phyloP scores from a whole-genome alignment of 208 protist species.

The Wallacemonas rigidus region DNA sequence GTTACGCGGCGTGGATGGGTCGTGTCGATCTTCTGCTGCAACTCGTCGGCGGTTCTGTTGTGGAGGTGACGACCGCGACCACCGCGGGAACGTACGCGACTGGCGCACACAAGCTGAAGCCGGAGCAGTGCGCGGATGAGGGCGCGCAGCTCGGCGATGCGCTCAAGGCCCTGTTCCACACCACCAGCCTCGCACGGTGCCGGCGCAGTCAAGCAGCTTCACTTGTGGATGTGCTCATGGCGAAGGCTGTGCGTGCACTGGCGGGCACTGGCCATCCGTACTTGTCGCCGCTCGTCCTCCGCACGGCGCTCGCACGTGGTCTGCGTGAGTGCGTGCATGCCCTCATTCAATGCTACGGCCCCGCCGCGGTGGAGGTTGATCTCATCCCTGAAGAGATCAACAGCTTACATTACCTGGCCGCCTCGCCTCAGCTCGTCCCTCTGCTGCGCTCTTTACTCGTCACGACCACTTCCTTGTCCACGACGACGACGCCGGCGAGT shows the following conservation, averaged over 20 bases:
- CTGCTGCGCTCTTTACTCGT: conserved; percentile 60
- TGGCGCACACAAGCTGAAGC: not conserved
- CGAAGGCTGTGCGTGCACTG: conserved; percentile 42
- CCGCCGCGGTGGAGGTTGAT: conserved; percentile 45
- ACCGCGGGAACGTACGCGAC: conserved; percentile 11
- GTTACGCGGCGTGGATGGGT: conserved; percentile 57
- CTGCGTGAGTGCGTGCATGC: conserved; percentile 39
- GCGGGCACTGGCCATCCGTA: conserved; percentile 61
- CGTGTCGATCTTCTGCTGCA: conserved; percentile 47
- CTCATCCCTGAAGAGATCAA: conserved; percentile 38
- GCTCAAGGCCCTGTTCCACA: conserved; percentile 48
- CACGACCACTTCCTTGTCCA: conserved; percentile 25
- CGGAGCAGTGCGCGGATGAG: conserved; percentile 22
- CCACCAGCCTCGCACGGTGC: conserved; percentile 22
- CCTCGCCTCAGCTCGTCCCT: conserved; percentile 26
- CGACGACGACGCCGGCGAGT: conserved; percentile 2
- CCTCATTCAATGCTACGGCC: conserved; percentile 69
- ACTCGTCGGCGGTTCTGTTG: conserved; percentile 27
- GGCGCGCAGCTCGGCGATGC: conserved; percentile 40
- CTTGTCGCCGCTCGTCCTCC: conserved; percentile 44
- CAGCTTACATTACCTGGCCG: conserved; percentile 57
- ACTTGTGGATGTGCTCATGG: conserved; percentile 30
- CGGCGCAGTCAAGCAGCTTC: conserved; percentile 6
- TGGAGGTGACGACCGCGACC: conserved; percentile 9
- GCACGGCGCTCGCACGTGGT: conserved; percentile 41